Evolutionary conservation across 768 basidiomycete genomes (phyloP), one percentile per base, ranked within the genome.

Genomic region (Suillus alpinus): DNA sequence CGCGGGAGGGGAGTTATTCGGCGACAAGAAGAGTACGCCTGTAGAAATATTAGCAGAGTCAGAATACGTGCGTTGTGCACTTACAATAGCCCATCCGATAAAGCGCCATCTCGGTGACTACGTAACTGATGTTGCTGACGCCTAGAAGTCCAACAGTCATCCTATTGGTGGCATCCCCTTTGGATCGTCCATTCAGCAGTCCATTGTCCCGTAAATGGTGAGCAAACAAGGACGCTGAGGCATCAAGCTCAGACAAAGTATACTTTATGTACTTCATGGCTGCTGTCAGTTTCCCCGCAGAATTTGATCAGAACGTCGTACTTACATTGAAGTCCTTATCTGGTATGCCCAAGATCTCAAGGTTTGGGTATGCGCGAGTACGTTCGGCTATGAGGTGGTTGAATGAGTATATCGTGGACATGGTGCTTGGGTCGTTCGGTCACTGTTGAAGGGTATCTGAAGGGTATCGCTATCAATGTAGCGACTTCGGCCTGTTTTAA

Each of bases 1-100:
- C 5, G 81, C 82, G 5, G 75, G 68, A 0, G 78, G 72, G 0
- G 81, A 82, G 66, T 83, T 83, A 62, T 79, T 75, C 5, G 77
- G 72, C 6, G 79, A 80, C 6, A 79, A 68, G 9, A 77, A 73
- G 41, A 77, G 76, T 1, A 73, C 68, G 10, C 63, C 64, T 71
- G 29, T 16, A n/a, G 39, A 20, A 57, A 10, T 12, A 18, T 29
- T 12, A 57, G 32, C 60, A 31, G 37, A 37, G 14, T 51, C 7
- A 10, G 20, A 37, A 47, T 1, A 2, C 51, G 4, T 47, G 1
- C 2, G 18, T 23, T 47, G 18, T 57, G 29, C 18, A 69, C 69
- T 55, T 40, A 71, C 71, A 73, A 56, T 71, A 71, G 8, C 70
- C 71, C 71, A 73, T 71, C 18, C 71, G 71, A 60, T 67, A 73